These are phyloP conservation scores for Didymella arachidicola DNA, from an alignment of 2,329 filamentous ascomycete genomes.

Conservation along the genomic window DNA sequence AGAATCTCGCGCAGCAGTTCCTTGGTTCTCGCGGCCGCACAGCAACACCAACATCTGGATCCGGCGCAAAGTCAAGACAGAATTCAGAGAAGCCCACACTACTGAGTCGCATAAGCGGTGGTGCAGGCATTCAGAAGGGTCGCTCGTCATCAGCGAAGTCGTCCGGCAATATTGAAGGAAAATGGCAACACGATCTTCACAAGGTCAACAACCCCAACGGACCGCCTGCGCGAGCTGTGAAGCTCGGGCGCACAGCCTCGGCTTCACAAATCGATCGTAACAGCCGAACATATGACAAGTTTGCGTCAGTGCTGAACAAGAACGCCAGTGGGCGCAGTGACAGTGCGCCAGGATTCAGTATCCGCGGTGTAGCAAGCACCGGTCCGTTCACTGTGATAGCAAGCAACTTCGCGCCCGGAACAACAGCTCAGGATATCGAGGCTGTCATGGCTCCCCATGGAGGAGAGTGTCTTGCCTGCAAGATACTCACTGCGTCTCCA, in stretches of 20 bases:
- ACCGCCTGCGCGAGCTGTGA: constrained; percentile 40
- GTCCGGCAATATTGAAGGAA: constrained; percentile 67
- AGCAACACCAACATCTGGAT: constrained; percentile 59
- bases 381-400: constrained; percentile 77
- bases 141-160: constrained; percentile 54
- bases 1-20: constrained; percentile 75
- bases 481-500: constrained; percentile 70
- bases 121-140: constrained; percentile 71
- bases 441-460: constrained; percentile 80
- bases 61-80: constrained; percentile 54
- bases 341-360: constrained; percentile 64
- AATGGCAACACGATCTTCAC: constrained; percentile 77
- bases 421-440: constrained; percentile 82
- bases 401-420: constrained; percentile 83
- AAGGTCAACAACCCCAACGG: constrained; percentile 52
- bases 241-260: constrained; percentile 50
- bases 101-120: constrained; percentile 76
- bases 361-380: constrained; percentile 67
- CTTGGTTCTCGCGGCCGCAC: constrained; percentile 64
- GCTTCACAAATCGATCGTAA: constrained; percentile 53
- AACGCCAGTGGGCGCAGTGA: constrained; percentile 40
- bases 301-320: constrained; percentile 47
- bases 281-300: constrained; percentile 52
- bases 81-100: constrained; percentile 62
- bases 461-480: constrained; percentile 69